phyloP scores from a whole-genome alignment of 2,329 filamentous ascomycete genomes.

The Phyllosticta paracitricarpa region DNA sequence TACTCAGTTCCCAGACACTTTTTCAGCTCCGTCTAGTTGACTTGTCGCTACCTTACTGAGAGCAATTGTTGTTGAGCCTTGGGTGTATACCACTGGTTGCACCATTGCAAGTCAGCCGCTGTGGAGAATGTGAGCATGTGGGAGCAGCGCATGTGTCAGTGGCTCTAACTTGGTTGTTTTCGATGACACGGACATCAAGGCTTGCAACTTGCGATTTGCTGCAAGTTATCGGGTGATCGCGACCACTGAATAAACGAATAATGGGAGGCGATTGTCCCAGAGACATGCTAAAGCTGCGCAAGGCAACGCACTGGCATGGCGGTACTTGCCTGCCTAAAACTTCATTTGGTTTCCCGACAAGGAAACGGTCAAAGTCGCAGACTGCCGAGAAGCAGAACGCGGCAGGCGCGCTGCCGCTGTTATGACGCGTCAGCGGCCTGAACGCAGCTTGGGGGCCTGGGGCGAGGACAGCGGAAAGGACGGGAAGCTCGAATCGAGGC shows the following conservation, averaged over 20 bases:
- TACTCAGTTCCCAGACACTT: background rate
- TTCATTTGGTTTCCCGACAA: background rate
- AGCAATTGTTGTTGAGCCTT: background rate
- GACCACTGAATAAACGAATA: no score
- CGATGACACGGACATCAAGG: background rate
- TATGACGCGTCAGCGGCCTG: background rate
- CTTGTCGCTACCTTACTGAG: background rate
- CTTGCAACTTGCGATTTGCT: background rate
- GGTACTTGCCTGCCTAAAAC: background rate
- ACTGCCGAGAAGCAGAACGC: background rate
- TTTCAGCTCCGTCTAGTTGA: background rate
- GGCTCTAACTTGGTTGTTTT: background rate
- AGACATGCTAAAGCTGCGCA: no score
- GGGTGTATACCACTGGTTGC: background rate
- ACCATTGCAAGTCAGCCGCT: background rate
- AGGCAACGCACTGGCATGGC: background rate
- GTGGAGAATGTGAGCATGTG: background rate
- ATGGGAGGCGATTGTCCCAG: no score
- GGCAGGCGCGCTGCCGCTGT: background rate
- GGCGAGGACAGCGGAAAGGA: background rate
- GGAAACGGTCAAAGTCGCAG: background rate
- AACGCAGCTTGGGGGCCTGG: background rate
- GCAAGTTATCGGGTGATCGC: background rate
- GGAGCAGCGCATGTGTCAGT: background rate
- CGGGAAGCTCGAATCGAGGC: background rate